phyloP scores from a whole-genome alignment of 208 protist species.

The Leishmania amazonensis region DNA sequence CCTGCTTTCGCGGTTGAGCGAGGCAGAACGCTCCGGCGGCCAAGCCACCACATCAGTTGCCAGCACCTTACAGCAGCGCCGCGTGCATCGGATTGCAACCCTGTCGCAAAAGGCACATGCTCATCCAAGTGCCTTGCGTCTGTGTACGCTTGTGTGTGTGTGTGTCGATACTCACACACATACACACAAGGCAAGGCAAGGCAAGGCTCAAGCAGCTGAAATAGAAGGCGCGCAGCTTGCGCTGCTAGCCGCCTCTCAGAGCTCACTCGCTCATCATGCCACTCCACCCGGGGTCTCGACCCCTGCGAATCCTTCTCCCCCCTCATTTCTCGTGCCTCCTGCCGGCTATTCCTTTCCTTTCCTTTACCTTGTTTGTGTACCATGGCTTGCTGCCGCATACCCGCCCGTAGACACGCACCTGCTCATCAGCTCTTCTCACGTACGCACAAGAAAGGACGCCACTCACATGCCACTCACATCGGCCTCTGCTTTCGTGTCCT shows the following conservation, averaged over 20 bases:
- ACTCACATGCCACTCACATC: neutral
- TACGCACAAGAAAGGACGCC: neutral
- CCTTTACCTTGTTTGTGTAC: conserved; percentile 3
- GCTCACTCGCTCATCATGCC: neutral
- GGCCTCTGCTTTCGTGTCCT: neutral
- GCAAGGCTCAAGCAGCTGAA: neutral
- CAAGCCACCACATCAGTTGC: neutral
- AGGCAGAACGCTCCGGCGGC: neutral
- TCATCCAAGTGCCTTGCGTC: neutral
- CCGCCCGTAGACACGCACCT: neutral
- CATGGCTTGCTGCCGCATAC: neutral
- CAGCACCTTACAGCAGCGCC: neutral
- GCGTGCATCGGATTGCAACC: neutral
- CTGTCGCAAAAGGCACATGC: neutral
- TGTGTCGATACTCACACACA: no score
- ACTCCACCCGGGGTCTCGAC: neutral
- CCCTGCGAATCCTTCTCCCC: neutral
- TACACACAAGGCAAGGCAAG: neutral
- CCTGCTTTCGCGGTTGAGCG: neutral
- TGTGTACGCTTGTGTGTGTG: neutral
- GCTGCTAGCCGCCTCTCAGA: neutral
- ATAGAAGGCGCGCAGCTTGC: neutral
- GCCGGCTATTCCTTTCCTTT: conserved; percentile 5
- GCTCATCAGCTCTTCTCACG: neutral
- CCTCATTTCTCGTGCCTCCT: conserved; percentile 24